A percentile compares a stretch with the other conserved stretches of the same genome.
Evolutionary conservation across 208 protist species (phyloP).

Genomic region (Jaenimonas drosophilae): DNA sequence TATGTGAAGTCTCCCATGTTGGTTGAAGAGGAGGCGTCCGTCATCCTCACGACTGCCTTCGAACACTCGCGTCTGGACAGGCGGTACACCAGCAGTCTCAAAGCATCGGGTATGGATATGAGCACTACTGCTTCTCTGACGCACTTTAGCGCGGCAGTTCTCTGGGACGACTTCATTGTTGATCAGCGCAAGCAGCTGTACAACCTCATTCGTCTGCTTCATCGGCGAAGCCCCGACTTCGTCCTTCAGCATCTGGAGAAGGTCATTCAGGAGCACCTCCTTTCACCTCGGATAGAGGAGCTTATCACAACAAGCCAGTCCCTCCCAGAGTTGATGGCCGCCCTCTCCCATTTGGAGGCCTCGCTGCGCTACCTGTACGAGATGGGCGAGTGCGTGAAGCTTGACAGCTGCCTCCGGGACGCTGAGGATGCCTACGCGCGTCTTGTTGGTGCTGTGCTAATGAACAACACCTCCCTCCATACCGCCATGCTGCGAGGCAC

Average conservation of each 20-base stretch:
- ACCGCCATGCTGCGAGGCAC: no score
- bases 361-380: constrained; percentile 71
- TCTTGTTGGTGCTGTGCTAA: constrained; percentile 38
- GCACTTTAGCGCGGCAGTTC: constrained; percentile 23
- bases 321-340: neutral
- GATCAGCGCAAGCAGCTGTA: constrained; percentile 54
- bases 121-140: no score
- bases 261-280: constrained; percentile 5
- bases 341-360: constrained; percentile 21
- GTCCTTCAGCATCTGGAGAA: constrained; percentile 37
- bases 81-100: no score
- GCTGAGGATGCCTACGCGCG: constrained; percentile 20
- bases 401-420: constrained; percentile 30
- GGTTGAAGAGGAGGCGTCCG: constrained; percentile 27
- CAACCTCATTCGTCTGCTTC: constrained; percentile 49
- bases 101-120: constrained; percentile 15
- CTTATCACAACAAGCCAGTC: neutral
- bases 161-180: constrained; percentile 51
- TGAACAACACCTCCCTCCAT: constrained; percentile 26
- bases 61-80: constrained; percentile 34
- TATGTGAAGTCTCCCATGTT: constrained; percentile 54
- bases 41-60: constrained; percentile 37
- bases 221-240: constrained; percentile 31
- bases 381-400: constrained; percentile 43
- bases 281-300: neutral